Percentiles rank a stretch among this genome's conserved stretches.
Evolutionary conservation across 305 asterid species (phyloP).

Genomic region (Plantago lanceolata): DNA sequence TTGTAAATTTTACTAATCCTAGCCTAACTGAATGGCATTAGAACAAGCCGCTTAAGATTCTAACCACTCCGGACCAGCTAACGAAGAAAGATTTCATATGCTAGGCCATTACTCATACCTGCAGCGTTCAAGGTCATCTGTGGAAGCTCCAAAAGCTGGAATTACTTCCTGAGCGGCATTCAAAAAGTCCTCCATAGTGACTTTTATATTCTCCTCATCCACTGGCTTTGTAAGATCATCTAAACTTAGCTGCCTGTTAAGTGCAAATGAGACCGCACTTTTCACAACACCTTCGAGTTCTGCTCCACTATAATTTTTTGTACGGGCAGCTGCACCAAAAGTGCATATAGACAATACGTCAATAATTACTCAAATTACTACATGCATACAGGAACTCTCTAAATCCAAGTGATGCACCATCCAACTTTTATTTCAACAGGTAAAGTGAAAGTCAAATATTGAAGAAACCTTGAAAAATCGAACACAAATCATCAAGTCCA

Average conservation of each 20-base stretch:
- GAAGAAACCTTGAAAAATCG: too few relatives aligned
- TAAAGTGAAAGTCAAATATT: too few relatives aligned
- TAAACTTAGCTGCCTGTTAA: slow-evolving; percentile 80
- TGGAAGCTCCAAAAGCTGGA: slow-evolving; percentile 99
- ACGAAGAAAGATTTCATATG: too few relatives aligned
- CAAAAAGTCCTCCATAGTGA: slow-evolving; percentile 89
- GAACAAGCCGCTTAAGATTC: too few relatives aligned
- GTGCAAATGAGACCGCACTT: slow-evolving; percentile 96
- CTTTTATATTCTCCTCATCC: slow-evolving; percentile 91
- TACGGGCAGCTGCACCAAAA: slow-evolving; percentile 78
- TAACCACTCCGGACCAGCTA: too few relatives aligned
- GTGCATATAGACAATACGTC: slow-evolving; percentile 15
- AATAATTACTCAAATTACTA: slow-evolving; percentile 13
- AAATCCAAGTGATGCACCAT: not conserved
- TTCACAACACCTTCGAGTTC: slow-evolving; percentile 99
- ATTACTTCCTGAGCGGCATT: slow-evolving; percentile 77
- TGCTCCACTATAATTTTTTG: slow-evolving; percentile 97
- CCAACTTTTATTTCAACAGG: too few relatives aligned
- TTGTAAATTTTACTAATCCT: too few relatives aligned
- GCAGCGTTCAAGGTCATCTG: slow-evolving; percentile 97
- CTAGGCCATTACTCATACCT: slow-evolving; percentile 46
- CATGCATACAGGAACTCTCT: slow-evolving; percentile 11
- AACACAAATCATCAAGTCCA: too few relatives aligned
- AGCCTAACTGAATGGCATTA: too few relatives aligned
- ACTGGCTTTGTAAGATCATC: slow-evolving; percentile 91